Percentiles rank a stretch among this genome's conserved stretches.
Evolutionary conservation across 2,329 filamentous ascomycete genomes (phyloP).

Genomic region (Phyllosticta capitalensis): DNA sequence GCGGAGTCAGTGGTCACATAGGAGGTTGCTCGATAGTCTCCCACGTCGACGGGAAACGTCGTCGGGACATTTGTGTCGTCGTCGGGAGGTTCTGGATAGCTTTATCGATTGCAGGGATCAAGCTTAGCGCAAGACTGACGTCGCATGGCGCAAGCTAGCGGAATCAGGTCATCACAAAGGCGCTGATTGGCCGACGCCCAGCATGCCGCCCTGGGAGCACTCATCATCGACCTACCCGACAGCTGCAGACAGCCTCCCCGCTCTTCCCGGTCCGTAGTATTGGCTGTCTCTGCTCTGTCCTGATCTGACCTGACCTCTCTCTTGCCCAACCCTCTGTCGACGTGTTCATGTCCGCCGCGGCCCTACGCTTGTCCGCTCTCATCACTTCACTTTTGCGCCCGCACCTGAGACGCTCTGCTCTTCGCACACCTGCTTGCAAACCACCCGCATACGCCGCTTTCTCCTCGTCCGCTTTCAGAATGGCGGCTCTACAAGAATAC

Average conservation of each 20-base stretch:
- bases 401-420: constrained; percentile 7
- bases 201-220: neutral
- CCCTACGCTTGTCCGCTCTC: neutral
- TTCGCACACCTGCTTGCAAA: neutral
- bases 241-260: neutral
- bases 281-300: neutral
- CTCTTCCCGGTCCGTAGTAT: neutral
- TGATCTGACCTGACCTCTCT: neutral
- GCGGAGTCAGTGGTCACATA: too few relatives aligned
- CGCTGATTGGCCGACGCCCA: constrained; percentile 5
- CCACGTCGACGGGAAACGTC: too few relatives aligned
- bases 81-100: neutral
- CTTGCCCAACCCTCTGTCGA: neutral
- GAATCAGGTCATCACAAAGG: constrained; percentile 6
- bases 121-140: constrained; percentile 1
- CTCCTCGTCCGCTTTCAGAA: constrained; percentile 4
- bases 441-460: neutral
- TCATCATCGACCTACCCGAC: constrained; percentile 5
- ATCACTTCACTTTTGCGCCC: neutral
- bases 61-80: neutral
- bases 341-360: constrained; percentile 6
- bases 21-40: too few relatives aligned
- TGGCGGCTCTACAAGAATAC: constrained; percentile 29
- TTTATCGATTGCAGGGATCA: constrained; percentile 4
- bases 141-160: neutral